Evolutionary conservation across 305 asterid genomes (phyloP), one percentile per base, ranked within the genome.

Genomic region (Fraxinus dipetala): DNA sequence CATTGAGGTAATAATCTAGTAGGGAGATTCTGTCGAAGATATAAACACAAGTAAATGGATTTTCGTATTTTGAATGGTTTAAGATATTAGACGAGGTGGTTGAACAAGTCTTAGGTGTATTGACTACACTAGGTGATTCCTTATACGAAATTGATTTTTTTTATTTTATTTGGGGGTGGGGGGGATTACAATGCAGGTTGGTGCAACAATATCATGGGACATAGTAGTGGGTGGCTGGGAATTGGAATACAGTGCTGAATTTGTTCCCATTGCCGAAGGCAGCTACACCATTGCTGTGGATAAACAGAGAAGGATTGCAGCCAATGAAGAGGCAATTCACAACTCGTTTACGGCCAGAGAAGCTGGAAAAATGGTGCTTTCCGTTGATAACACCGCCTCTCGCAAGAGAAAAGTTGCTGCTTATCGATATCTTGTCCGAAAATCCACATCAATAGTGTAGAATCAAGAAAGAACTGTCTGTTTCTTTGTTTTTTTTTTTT

Each of bases 191-290:
- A 26, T 67, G 54, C 35, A 96, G 99, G 94, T 18, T 1, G 97
- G 97, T 34, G 90, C 98, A 14, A 90, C 93, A 2, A 92, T 96
- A 82, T 84, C 91, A 31, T 96, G 99, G 99, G 99, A 96, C 82
- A 89, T 94, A 76, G 98, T 94, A 75, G 98, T 94, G 10, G 98
- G 98, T 77, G 98, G 98, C 3, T 96, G 99, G 99, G 99, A 94
- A 30, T n/a, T 94, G 82, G 99, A 94, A 20, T 96, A 96, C 83
- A 83, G 90, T 45, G 98, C 94, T 0, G 98, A 96, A 45, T 96
- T 91, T 78, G 89, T 92, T 20, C 98, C 99, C 0, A 89, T 65
- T 36, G 88, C 88, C 0, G 92, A 92, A 43, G 90, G 87, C 72
- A 86, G 98, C 89, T 96, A 96, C 88, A 92, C 91, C 48, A 88